Evolutionary conservation across 2,329 filamentous ascomycete species (phyloP), one percentile per base, ranked within the genome.

Genomic region (Lasiodiplodia theobromae): DNA sequence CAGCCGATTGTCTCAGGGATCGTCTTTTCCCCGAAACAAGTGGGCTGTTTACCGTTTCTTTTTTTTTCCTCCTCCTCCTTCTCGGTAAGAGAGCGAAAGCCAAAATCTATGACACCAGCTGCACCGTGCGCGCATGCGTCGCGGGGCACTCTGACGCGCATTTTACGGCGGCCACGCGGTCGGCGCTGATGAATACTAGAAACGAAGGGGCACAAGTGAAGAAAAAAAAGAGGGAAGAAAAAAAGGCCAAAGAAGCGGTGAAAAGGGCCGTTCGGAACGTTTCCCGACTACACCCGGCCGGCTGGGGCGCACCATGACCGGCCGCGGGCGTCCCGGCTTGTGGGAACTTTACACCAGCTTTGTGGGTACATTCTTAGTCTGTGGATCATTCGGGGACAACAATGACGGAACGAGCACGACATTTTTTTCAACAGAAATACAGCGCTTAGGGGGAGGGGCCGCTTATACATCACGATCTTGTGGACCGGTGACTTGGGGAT

Each of bases 201-300:
- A 47, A n/a, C 6, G 44, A 47, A n/a, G 44, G n/a, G 44, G 44
- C 44, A 16, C 16, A 47, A 47, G n/a, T 47, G 44, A 8, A 18
- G n/a, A 12, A 52, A 25, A 11, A 18, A 18, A 8, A 18, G 7
- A 3, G 14, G 23, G 11, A 12, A 21, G 23, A 14, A 53, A 31
- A 54, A 2, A 5, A 2, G 14, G 18, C 38, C 31, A 18, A 49
- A 62, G 25, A 62, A 49, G 57, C 57, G 57, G 57, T 62, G 57
- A 62, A 62, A 49, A 60, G 37, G 56, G 23, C 57, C 40, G 57
- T 34, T 49, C 38, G 57, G 57, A 62, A 62, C 40, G 21, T 7
- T 25, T 34, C 23, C 57, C 57, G 57, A 31, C 28, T 25, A 31
- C 40, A 49, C 57, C 57, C 57, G 56, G 34, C 47, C 5, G 12